These are phyloP conservation scores for Populus hybrid DNA, from an alignment of 441 rosid species.

Conservation along the genomic window DNA sequence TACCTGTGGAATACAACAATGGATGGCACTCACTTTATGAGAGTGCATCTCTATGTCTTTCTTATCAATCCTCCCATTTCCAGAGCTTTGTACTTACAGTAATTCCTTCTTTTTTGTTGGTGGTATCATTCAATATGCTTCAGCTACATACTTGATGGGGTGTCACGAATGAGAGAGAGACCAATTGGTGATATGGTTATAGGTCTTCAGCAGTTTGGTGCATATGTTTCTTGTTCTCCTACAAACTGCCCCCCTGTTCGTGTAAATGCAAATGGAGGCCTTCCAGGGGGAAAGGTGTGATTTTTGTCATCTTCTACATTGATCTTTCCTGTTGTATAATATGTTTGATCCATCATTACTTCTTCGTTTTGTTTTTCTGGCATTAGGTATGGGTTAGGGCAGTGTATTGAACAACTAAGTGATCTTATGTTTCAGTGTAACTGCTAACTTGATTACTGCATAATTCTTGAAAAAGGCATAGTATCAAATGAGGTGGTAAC, in stretches of 20 bases:
- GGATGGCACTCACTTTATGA: neutral
- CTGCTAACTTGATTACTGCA: neutral
- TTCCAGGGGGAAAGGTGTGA: slow-evolving; percentile 95
- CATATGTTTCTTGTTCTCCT: slow-evolving; percentile 66
- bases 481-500: neutral
- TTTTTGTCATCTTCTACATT: slow-evolving; percentile 2
- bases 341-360: slow-evolving; percentile 5
- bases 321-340: slow-evolving; percentile 7
- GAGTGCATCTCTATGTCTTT: neutral
- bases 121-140: slow-evolving; percentile 3
- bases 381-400: neutral
- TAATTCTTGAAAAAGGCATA: neutral
- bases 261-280: slow-evolving; percentile 78
- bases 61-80: neutral
- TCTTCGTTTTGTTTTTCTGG: neutral
- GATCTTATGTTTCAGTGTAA: neutral
- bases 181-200: slow-evolving; percentile 85
- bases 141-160: slow-evolving; percentile 95
- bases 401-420: neutral
- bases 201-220: slow-evolving; percentile 98
- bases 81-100: neutral
- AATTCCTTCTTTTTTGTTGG: neutral
- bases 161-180: slow-evolving; percentile 97
- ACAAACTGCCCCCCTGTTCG: slow-evolving; percentile 92
- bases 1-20: neutral